These are phyloP conservation scores for Axilococcus clingmanii DNA, from an alignment of 139 green algal genomes.

Conservation along the genomic window DNA sequence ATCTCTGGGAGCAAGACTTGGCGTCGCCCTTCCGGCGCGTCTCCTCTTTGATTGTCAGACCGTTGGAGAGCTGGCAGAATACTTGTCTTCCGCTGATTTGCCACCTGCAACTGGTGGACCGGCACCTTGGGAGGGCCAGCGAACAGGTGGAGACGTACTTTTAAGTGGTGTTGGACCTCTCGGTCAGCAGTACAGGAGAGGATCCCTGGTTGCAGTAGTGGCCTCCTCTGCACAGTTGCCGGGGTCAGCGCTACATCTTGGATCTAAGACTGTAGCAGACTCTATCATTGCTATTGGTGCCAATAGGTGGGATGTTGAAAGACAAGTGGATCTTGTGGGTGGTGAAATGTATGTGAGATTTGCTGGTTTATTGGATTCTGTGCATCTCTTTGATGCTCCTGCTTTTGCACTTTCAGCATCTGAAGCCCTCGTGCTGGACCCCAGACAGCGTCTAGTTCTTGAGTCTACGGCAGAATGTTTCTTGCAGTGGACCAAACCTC, in stretches of 20 bases:
- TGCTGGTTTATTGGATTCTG: conserved; percentile 41
- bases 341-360: conserved; percentile 23
- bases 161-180: background rate
- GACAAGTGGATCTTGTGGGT: background rate
- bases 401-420: conserved; percentile 34
- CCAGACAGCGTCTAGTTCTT: conserved; percentile 70
- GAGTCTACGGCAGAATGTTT: conserved; percentile 27
- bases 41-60: background rate
- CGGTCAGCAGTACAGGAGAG: background rate
- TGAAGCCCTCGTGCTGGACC: conserved; percentile 64
- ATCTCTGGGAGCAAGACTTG: conserved; percentile 2
- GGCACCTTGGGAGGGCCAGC: background rate
- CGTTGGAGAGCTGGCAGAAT: background rate
- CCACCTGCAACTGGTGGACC: background rate
- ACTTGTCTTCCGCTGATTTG: background rate
- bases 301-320: conserved; percentile 6
- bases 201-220: background rate
- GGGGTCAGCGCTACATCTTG: background rate
- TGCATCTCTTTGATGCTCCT: conserved; percentile 45
- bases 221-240: conserved; percentile 1
- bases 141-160: too few species aligned
- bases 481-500: background rate
- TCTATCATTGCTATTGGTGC: background rate
- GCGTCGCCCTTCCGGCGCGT: conserved; percentile 2
- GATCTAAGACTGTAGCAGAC: background rate